These are phyloP conservation scores for Paecilomyces niveus DNA, from an alignment of 2,329 filamentous ascomycete genomes.

Conservation along the genomic window DNA sequence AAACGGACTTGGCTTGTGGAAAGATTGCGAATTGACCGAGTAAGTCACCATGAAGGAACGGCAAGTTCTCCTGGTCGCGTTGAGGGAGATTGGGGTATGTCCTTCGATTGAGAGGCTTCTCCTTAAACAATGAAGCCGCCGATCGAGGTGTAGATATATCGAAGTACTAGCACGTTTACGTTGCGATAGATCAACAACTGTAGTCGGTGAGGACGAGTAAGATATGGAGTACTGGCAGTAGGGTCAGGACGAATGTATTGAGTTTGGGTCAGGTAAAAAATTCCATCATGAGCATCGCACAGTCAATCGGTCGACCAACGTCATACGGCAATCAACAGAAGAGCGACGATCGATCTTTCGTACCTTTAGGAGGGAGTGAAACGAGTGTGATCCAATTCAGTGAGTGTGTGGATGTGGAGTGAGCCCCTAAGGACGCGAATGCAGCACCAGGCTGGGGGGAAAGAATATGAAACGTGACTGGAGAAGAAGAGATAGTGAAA, in stretches of 20 bases:
- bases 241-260: not conserved
- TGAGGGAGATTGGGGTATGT: not conserved
- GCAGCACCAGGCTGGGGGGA: constrained; percentile 21
- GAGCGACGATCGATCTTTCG: constrained; percentile 1
- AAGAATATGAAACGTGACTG: constrained; percentile 14
- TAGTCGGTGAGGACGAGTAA: not conserved
- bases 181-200: not conserved
- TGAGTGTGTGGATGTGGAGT: constrained; percentile 7
- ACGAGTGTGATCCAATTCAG: constrained; percentile 8
- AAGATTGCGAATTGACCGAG: constrained; percentile 12
- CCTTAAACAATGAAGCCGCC: not conserved
- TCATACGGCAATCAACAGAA: constrained; percentile 2
- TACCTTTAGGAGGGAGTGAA: constrained; percentile 3
- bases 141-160: not conserved
- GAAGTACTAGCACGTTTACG: not conserved
- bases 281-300: not conserved
- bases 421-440: constrained; percentile 13
- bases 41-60: constrained; percentile 17
- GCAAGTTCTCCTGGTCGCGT: not conserved
- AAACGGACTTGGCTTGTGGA: constrained; percentile 14
- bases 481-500: constrained; percentile 8
- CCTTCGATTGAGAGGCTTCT: not conserved
- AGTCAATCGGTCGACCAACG: not conserved
- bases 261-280: not conserved
- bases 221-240: not conserved